Evolutionary conservation across 371 early-diverging fungal genomes (phyloP), one percentile per base, ranked within the genome.

Genomic region (Circinella minor): DNA sequence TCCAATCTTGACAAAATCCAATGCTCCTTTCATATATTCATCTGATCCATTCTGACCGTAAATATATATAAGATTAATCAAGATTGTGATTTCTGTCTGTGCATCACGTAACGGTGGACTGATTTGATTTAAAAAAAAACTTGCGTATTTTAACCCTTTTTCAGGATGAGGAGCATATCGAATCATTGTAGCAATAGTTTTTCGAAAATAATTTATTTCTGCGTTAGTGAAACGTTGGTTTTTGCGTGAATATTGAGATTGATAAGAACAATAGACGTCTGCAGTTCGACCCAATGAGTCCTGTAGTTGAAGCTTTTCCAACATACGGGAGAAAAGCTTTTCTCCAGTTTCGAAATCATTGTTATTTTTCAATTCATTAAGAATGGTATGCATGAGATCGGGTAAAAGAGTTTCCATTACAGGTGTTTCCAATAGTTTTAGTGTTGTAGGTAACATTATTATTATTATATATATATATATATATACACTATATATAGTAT

Each of bases 41-140:
- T 46, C 46, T 13, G 51, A 9, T 0, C 37, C 54, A 18, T 37
- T 14, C 11, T 55, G 7, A 18, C 55, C 2, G 34, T 63, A 64
- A 15, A 55, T 43, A 46, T 69, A 74, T 1, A 77, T 54, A 14
- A 77, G 18, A 65, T 77, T 77, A 20, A 68, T 77, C 6, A 77
- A 47, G 1, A 65, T 15, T 4, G 60, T 43, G 9, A 67, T 3
- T 46, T 77, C 72, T 7, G 49, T 60, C 1, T 36, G 4, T 27
- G 17, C 37, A 4, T 63, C 65, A 1, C 74, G 66, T 2, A 74
- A 60, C 1, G 74, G 74, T 5, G 49, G 48, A 3, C 65, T 15
- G 8, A 54, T 20, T 5, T 71, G 43, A 14, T 11, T 37, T 2
- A 74, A 47, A 4, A 71, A 51, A 0, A 63, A 60, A 13, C 66